Percentiles rank a stretch among this genome's conserved stretches.
Evolutionary conservation across 116 monocot genomes (phyloP).

Genomic region (Papilionanthe hybrid): DNA sequence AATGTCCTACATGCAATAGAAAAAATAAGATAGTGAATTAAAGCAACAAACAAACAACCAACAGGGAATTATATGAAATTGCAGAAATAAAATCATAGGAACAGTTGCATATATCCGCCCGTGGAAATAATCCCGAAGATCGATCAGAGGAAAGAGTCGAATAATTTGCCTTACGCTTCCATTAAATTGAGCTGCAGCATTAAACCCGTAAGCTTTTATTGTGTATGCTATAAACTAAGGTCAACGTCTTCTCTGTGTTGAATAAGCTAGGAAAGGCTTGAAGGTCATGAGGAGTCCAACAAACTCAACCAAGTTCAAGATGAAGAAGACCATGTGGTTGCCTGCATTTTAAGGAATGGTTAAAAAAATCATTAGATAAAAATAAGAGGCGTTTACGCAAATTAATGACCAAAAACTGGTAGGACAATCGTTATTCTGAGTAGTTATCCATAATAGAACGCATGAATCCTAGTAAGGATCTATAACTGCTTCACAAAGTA

Average conservation of each 20-base stretch:
- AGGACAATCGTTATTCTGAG: background rate
- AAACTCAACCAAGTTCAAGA: slow-evolving; percentile 21
- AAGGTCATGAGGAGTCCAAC: slow-evolving; percentile 38
- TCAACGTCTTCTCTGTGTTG: slow-evolving; percentile 1
- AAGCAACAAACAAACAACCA: no score
- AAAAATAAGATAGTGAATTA: no score
- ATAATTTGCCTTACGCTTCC: no score
- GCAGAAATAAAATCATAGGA: no score
- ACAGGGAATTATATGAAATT: no score
- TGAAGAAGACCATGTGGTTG: slow-evolving; percentile 15
- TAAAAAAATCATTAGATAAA: background rate
- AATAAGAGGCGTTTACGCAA: background rate
- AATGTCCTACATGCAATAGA: no score
- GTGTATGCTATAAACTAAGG: background rate
- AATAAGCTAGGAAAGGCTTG: slow-evolving; percentile 29
- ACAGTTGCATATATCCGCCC: no score
- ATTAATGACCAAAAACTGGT: no score
- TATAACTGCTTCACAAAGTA: background rate
- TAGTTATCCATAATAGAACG: background rate
- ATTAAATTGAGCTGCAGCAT: no score
- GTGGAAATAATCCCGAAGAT: no score
- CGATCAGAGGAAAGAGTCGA: no score
- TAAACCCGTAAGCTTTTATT: no score
- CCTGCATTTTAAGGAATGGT: slow-evolving; percentile 8
- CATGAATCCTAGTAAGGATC: background rate